Conservation (phyloP, 352 stramenopile species). For the Albugo candida region DNA sequence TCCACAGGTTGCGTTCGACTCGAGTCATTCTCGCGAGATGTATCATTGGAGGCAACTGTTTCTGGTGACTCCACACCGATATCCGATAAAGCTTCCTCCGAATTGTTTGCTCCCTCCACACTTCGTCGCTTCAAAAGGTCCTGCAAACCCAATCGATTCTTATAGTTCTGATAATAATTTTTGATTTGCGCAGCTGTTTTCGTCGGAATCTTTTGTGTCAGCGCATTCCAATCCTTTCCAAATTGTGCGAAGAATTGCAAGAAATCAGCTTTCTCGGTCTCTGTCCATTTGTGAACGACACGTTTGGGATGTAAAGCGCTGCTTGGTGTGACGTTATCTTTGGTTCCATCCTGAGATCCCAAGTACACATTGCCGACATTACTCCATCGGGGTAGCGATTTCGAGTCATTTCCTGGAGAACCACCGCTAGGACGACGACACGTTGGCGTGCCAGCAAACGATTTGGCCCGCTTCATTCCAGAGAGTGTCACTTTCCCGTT, state of each 20-base stretch:
- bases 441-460: conserved; percentile 10
- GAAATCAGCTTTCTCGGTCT: conserved; percentile 75
- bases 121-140: conserved; percentile 61
- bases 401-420: conserved; percentile 4
- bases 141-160: conserved; percentile 76
- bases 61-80: background rate
- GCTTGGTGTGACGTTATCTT: background rate
- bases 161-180: conserved; percentile 89
- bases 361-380: background rate
- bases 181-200: conserved; percentile 84
- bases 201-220: conserved; percentile 73
- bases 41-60: background rate
- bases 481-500: conserved; percentile 20
- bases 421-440: conserved; percentile 14
- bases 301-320: conserved; percentile 26
- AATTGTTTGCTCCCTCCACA: conserved; percentile 16
- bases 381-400: background rate
- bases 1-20: background rate
- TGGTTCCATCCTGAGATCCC: background rate
- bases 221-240: conserved; percentile 75
- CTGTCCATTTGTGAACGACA: conserved; percentile 82
- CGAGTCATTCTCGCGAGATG: background rate
- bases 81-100: background rate
- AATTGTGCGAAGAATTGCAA: conserved; percentile 78
- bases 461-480: conserved; percentile 24